Percentiles rank a stretch among this genome's conserved stretches.
These are phyloP conservation scores for Suillus subaureus DNA, from an alignment of 768 basidiomycete species.

Conservation along the genomic window DNA sequence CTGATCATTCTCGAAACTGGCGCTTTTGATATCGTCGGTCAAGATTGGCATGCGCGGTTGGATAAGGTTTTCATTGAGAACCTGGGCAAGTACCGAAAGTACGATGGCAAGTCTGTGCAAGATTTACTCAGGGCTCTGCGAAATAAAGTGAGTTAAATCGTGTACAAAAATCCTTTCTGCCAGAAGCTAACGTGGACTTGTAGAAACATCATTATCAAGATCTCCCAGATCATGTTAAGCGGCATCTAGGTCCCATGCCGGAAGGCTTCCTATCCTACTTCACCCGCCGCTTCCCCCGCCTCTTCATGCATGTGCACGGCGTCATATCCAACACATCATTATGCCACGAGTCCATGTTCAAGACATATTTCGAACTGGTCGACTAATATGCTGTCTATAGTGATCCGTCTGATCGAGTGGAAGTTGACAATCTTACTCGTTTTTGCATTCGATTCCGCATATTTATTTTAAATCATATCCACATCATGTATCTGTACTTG, in stretches of 20 bases:
- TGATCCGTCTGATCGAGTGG: constrained; percentile 17
- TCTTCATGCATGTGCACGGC: constrained; percentile 92
- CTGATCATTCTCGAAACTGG: constrained; percentile 75
- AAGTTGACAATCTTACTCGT: constrained; percentile 7
- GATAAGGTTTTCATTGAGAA: constrained; percentile 93
- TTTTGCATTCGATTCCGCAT: background rate
- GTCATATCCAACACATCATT: constrained; percentile 77
- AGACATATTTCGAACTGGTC: constrained; percentile 79
- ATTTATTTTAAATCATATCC: constrained; percentile 15
- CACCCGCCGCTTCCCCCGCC: constrained; percentile 85
- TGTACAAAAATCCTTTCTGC: background rate
- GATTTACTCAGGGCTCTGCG: constrained; percentile 91
- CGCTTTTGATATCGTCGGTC: constrained; percentile 74
- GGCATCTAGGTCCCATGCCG: constrained; percentile 88
- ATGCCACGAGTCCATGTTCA: constrained; percentile 87
- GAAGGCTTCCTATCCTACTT: constrained; percentile 93
- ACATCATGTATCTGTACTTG: constrained; percentile 17
- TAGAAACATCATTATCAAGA: constrained; percentile 99
- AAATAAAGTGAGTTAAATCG: constrained; percentile 74
- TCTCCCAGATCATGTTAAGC: constrained; percentile 87
- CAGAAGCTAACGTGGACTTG: constrained; percentile 15
- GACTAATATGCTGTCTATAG: constrained; percentile 34
- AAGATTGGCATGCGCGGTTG: constrained; percentile 86
- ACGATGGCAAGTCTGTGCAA: constrained; percentile 88
- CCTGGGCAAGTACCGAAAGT: constrained; percentile 96